Evolutionary conservation across 768 basidiomycete species (phyloP), one percentile per base, ranked within the genome.

Genomic region (Lyophyllum semitale): DNA sequence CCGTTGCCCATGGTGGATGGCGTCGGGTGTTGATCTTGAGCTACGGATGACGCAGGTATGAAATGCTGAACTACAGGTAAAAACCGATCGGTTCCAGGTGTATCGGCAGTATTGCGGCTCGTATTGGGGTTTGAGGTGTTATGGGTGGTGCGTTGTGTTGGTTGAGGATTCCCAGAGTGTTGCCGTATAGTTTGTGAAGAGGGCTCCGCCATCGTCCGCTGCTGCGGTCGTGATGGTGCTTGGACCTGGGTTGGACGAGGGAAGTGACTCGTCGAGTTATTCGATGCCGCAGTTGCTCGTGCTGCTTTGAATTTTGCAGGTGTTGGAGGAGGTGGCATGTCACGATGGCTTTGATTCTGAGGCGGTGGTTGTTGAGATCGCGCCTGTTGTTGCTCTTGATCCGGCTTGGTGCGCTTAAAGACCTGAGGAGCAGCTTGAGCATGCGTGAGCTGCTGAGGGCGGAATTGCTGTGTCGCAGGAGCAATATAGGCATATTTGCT

Each of bases 401-500:
- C 67, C 29, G 62, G 70, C 30, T 67, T 64, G 47, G 66, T 52
- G 37, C 71, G 72, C 41, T 77, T 69, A 48, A 77, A 77, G 23
- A 68, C 64, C n/a, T 69, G 62, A 2, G 79, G 74, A 7, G 73
- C 67, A 17, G 70, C 59, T 60, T 84, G 85, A 51, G 67, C 67
- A 60, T 78, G 75, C 15, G 79, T 69, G 20, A 77, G 64, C 30
- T 67, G 69, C 17, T 74, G 73, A 2, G 69, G 61, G 32, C 74
- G 75, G 48, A 65, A 67, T 54, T 76, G 80, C 40, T 76, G 67
- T 30, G 73, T 76, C 18, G 76, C 73, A 22, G 80, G 77, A 22
- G 80, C 79, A 4, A 67, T 71, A 66, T 88, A 91, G n/a, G 83
- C 81, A 66, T 84, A 92, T 68, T 87, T 82, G 55, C 90, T 92